A percentile compares a stretch with the other conserved stretches of the same genome.
phyloP scores from a whole-genome alignment of 768 basidiomycete genomes.

The Russula brevipes region DNA sequence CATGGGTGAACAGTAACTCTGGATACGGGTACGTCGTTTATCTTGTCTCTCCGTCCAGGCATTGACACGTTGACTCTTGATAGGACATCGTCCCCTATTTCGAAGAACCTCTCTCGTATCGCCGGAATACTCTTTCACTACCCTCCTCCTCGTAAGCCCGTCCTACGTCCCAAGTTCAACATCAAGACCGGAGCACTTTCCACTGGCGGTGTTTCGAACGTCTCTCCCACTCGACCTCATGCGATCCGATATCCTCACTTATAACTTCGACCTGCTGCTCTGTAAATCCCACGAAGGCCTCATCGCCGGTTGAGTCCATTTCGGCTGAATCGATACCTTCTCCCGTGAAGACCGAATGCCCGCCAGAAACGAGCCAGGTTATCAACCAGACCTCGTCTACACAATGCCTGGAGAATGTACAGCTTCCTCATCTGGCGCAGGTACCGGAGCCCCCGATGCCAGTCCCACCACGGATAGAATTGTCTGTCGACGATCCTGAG shows the following conservation, averaged over 20 bases:
- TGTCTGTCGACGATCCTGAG: not conserved
- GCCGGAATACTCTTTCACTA: constrained; percentile 1
- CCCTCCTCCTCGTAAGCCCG: constrained; percentile 2
- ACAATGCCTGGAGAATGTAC: not conserved
- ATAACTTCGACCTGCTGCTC: not conserved
- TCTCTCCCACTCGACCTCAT: not conserved
- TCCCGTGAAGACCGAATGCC: not conserved
- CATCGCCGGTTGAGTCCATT: not conserved
- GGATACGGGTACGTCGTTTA: not conserved
- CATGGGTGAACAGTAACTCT: not conserved
- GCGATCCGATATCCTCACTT: not conserved
- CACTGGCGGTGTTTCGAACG: not conserved
- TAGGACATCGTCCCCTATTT: not conserved
- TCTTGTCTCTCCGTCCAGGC: not conserved
- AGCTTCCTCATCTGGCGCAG: not conserved
- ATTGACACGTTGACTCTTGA: constrained; percentile 4
- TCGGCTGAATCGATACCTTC: not conserved
- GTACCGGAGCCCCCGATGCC: not conserved
- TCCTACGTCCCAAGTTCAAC: not conserved
- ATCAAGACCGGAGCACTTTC: not conserved
- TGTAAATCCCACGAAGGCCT: not conserved
- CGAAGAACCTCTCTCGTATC: constrained; percentile 16
- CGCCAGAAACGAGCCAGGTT: not conserved
- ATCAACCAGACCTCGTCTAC: not conserved
- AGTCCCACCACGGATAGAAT: not conserved